These are phyloP conservation scores for Starmerella sirachaensis DNA, from an alignment of 805 yeast genomes.

Conservation along the genomic window DNA sequence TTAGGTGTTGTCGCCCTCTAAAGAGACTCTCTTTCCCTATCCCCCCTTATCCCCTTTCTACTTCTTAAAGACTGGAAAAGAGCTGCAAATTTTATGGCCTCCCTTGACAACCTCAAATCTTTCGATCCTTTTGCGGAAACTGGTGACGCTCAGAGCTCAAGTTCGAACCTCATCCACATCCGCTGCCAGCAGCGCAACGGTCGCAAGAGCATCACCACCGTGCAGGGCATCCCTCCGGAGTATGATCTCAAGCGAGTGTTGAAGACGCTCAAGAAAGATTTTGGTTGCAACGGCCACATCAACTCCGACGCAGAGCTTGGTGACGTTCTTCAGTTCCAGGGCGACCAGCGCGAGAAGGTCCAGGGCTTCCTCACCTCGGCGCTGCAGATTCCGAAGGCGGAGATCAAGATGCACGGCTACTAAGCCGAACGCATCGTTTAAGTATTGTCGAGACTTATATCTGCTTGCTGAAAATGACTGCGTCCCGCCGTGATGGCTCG, in stretches of 20 bases:
- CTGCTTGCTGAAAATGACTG: no score
- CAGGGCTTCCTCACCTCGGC: constrained; percentile 81
- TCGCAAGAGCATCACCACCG: constrained; percentile 95
- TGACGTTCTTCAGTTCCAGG: constrained; percentile 94
- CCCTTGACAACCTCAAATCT: constrained; percentile 60
- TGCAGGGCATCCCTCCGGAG: constrained; percentile 92
- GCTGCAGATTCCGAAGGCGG: constrained; percentile 84
- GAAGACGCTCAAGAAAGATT: constrained; percentile 90
- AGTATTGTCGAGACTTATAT: no score
- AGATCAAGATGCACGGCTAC: constrained; percentile 97
- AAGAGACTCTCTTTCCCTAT: no score
- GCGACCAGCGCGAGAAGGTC: constrained; percentile 96
- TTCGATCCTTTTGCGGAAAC: constrained; percentile 98
- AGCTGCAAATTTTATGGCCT: constrained; percentile 35
- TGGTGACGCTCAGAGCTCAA: constrained; percentile 96
- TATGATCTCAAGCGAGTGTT: constrained; percentile 89
- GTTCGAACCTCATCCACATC: constrained; percentile 87
- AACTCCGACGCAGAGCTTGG: constrained; percentile 95
- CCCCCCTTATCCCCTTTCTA: neutral
- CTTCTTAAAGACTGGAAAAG: neutral
- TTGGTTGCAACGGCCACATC: constrained; percentile 97
- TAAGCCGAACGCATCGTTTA: no score
- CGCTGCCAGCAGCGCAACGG: constrained; percentile 99
- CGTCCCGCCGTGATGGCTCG: no score
- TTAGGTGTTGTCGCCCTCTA: no score